These are phyloP conservation scores for Bipolaris gigantea DNA, from an alignment of 2,329 filamentous ascomycete species.

Conservation along the genomic window DNA sequence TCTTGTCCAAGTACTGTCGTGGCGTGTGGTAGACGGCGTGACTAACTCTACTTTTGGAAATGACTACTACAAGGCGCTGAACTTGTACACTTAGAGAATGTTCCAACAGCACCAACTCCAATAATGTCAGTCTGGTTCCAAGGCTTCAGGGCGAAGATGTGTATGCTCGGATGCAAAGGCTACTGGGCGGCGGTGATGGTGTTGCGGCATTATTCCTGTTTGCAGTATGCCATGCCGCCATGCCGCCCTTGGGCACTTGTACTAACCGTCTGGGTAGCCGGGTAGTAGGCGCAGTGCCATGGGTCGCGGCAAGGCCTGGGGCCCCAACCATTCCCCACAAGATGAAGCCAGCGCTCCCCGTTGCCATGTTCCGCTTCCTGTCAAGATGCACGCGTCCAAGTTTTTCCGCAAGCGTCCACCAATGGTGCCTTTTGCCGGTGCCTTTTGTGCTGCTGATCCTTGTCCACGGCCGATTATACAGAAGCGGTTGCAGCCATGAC, in stretches of 20 bases:
- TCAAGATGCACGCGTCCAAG: constrained; percentile 15
- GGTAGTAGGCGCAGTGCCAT: constrained; percentile 17
- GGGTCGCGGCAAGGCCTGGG: constrained; percentile 14
- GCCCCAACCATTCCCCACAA: constrained; percentile 30
- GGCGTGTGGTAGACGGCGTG: not conserved
- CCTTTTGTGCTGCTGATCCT: constrained; percentile 6
- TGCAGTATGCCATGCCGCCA: constrained; percentile 24
- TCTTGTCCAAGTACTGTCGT: not conserved
- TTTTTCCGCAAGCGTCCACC: constrained; percentile 32
- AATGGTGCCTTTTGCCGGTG: constrained; percentile 18
- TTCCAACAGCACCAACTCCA: not conserved
- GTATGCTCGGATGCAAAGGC: not conserved
- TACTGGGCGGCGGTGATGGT: not conserved
- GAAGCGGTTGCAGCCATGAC: constrained; percentile 7
- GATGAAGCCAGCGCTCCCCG: constrained; percentile 22
- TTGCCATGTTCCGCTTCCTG: constrained; percentile 13
- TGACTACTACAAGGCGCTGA: not conserved
- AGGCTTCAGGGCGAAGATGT: not conserved
- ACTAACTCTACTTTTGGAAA: not conserved
- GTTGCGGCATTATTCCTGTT: constrained; percentile 13
- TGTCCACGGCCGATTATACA: constrained; percentile 6
- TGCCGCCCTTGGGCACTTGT: no score
- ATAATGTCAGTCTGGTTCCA: not conserved
- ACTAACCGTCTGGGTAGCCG: constrained; percentile 20
- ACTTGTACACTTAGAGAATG: not conserved